Evolutionary conservation across 768 basidiomycete genomes (phyloP).

Genomic region (Suillus discolor): DNA sequence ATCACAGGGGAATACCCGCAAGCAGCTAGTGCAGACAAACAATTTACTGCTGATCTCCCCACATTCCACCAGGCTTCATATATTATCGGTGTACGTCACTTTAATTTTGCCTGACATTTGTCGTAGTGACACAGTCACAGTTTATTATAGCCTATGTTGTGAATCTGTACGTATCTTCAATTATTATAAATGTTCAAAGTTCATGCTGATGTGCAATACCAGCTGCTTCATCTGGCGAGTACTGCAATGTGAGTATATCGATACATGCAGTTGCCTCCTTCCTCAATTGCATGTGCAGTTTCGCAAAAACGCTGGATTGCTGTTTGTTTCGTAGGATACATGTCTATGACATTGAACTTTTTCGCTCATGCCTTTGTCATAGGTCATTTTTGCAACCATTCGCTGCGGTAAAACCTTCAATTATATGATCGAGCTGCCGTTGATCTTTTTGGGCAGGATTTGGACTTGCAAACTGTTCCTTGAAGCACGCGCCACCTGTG

Average conservation of each 20-base stretch:
- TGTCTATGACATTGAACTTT: background rate
- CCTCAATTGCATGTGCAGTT: constrained; percentile 7
- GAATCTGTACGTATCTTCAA: constrained; percentile 6
- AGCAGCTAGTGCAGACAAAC: background rate
- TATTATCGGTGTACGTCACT: constrained; percentile 13
- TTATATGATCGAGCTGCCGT: background rate
- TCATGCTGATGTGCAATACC: background rate
- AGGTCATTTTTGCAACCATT: constrained; percentile 13
- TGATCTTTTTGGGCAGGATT: constrained; percentile 7
- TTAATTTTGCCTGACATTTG: background rate
- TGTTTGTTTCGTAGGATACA: constrained; percentile 15
- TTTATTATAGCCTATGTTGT: constrained; percentile 10
- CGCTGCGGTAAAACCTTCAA: constrained; percentile 11
- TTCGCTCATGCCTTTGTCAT: background rate
- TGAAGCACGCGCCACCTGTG: background rate
- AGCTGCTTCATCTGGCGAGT: constrained; percentile 25
- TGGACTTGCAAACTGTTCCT: constrained; percentile 11
- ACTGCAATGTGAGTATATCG: constrained; percentile 16
- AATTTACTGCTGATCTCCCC: background rate
- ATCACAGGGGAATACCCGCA: constrained; percentile 17
- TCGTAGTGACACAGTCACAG: background rate
- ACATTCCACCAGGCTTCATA: constrained; percentile 7
- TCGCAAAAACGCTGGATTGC: constrained; percentile 14
- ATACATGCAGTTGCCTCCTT: background rate
- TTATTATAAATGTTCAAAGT: no score